These are phyloP conservation scores for Blastocystis sp. DNA, from an alignment of 352 stramenopile genomes.

Conservation along the genomic window DNA sequence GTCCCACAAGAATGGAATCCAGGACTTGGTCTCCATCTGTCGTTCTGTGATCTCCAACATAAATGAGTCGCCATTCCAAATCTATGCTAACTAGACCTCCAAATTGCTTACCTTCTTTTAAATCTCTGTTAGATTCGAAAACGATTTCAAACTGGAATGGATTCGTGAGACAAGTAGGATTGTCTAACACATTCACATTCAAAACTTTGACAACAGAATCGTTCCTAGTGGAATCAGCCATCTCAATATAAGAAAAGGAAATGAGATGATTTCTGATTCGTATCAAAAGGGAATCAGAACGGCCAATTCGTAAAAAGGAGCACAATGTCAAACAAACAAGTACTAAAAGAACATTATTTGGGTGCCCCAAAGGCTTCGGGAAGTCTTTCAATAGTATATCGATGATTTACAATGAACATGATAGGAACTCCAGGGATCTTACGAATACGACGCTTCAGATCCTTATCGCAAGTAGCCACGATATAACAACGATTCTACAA, in stretches of 20 bases:
- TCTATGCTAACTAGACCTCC: conserved; percentile 75
- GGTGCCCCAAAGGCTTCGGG: conserved; percentile 89
- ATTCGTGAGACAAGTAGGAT: conserved; percentile 93
- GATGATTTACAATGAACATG: conserved; percentile 99
- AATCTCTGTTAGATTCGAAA: conserved; percentile 93
- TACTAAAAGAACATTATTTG: conserved; percentile 69
- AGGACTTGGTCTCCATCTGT: conserved; percentile 91
- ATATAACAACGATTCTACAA: conserved; percentile 93
- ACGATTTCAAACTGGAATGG: conserved; percentile 99
- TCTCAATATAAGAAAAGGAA: not conserved
- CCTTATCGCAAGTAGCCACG: conserved; percentile 98
- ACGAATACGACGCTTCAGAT: conserved; percentile 94
- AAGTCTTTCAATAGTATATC: conserved; percentile 98
- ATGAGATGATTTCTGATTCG: too few species aligned
- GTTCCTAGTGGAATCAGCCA: not conserved
- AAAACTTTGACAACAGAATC: conserved; percentile 77
- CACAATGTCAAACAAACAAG: not conserved
- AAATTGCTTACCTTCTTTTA: conserved; percentile 79
- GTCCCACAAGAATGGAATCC: conserved; percentile 95
- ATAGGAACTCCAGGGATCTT: conserved; percentile 99
- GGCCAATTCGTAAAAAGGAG: too few species aligned
- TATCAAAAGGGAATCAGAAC: too few species aligned
- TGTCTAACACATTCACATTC: conserved; percentile 94
- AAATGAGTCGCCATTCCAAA: conserved; percentile 98
- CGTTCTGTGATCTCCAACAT: conserved; percentile 93